Evolutionary conservation across 2,329 filamentous ascomycete genomes (phyloP).

Genomic region (Diaporthe citriasiana): DNA sequence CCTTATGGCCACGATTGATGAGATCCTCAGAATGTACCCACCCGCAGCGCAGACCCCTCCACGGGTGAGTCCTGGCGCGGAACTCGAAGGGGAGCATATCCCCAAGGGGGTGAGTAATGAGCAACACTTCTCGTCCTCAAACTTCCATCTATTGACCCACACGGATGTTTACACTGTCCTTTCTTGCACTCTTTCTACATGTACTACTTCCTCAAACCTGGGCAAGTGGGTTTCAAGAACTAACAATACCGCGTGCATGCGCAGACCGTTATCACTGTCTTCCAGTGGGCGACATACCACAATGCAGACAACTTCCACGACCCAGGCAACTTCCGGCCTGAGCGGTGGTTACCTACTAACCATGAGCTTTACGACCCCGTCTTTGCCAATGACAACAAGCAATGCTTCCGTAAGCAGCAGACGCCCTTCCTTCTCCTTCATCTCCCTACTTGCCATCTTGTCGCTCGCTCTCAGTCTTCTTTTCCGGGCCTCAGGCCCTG

Average conservation of each 20-base stretch:
- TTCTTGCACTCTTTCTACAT: neutral
- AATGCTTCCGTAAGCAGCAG: conserved; percentile 34
- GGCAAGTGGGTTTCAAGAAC: neutral
- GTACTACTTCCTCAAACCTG: neutral
- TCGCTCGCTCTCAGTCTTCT: neutral
- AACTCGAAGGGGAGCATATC: conserved; percentile 31
- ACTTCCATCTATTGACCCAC: no score
- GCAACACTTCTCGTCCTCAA: neutral
- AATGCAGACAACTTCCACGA: conserved; percentile 36
- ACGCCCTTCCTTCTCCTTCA: no score
- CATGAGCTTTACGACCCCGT: conserved; percentile 12
- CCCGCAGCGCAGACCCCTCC: conserved; percentile 36
- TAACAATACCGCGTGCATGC: neutral
- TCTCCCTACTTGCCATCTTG: neutral
- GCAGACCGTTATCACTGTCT: conserved; percentile 34
- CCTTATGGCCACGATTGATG: conserved; percentile 81
- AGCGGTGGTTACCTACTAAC: conserved; percentile 17
- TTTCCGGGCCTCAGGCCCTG: neutral
- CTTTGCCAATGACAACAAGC: conserved; percentile 28
- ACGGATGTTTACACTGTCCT: neutral
- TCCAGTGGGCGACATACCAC: conserved; percentile 39
- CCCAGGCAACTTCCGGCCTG: conserved; percentile 22
- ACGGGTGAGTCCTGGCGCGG: conserved; percentile 25
- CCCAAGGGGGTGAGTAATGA: conserved; percentile 36
- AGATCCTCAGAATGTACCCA: conserved; percentile 75